Evolutionary conservation across 306 rosid species (phyloP), one percentile per base, ranked within the genome.

Genomic region (Cicer yamashitae): DNA sequence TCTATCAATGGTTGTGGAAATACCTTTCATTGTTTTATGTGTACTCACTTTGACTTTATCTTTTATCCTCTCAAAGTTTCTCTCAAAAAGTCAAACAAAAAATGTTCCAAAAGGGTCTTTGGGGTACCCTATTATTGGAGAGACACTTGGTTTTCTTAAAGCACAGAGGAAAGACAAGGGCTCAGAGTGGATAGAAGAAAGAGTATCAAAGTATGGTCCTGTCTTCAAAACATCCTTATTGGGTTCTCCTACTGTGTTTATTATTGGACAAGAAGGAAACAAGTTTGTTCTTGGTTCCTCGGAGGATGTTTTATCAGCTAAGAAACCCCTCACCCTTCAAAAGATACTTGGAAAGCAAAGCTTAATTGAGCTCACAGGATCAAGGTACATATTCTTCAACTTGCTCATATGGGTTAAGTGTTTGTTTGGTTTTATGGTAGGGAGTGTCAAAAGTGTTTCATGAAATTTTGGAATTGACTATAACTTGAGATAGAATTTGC

Each of bases 31-130:
- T 48, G 44, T 59, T 71, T 47, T 78, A 52, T 40, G 80, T 50
- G 13, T 53, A n/a, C 43, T 80, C 74, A 87, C 91, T 74, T 45
- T 82, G 74, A 43, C 67, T 73, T 10, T 70, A 50, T 79, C 73
- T 68, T 72, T 75, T 61, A 62, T 83, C 13, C 51, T 87, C 34
- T 74, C 71, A 58, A 82, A 82, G 63, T 17, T 80, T 44, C 50
- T 84, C 76, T 74, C 62, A 3, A 82, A 81, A 15, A n/a, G 67
- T 75, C 71, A 71, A 62, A 61, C 63, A 14, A 82, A 74, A 78
- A 87, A 82, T 72, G 61, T 87, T 37, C 88, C 91, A n/a, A 73
- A 74, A 78, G 89, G 91, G 34, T 87, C 91, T 74, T 56, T 80
- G 17, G 88, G 91, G 58, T 85, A 80, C 10, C 91, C 88, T 39